phyloP scores from a whole-genome alignment of 2,329 filamentous ascomycete genomes.

The Neoarthrinium moseri region DNA sequence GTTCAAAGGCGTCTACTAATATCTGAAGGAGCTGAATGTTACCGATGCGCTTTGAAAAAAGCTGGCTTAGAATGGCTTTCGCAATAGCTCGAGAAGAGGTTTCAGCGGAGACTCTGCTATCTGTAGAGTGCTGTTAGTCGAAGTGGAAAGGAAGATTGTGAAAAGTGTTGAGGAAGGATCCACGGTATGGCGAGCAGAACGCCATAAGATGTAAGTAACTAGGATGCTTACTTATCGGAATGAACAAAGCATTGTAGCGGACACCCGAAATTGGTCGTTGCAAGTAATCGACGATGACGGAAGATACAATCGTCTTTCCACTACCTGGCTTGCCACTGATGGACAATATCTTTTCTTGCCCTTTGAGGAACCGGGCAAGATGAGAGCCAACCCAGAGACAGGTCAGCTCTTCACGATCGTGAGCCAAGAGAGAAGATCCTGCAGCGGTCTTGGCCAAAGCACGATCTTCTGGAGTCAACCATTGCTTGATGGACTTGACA shows the following conservation, averaged over 20 bases:
- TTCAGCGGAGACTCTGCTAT: conserved; percentile 29
- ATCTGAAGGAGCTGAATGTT: conserved; percentile 35
- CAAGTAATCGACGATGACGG: conserved; percentile 35
- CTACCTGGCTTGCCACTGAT: conserved; percentile 31
- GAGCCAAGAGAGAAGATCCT: conserved; percentile 14
- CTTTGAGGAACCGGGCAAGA: conserved; percentile 18
- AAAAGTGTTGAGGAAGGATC: not conserved
- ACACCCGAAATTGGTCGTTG: conserved; percentile 34
- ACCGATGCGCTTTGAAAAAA: conserved; percentile 36
- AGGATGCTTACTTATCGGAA: conserved; percentile 31
- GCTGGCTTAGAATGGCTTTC: conserved; percentile 33
- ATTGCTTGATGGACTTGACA: conserved; percentile 30
- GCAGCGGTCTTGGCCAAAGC: conserved; percentile 13
- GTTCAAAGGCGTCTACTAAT: conserved; percentile 28
- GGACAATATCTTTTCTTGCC: conserved; percentile 12
- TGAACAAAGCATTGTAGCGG: conserved; percentile 30
- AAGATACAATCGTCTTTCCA: conserved; percentile 35
- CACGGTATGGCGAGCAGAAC: no score
- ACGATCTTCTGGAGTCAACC: conserved; percentile 22
- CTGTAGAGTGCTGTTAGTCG: conserved; percentile 12
- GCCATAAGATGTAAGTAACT: no score
- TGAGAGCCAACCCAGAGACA: conserved; percentile 20
- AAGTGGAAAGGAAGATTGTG: not conserved
- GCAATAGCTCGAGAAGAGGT: conserved; percentile 28
- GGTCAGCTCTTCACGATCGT: conserved; percentile 21